Conservation (phyloP, 2,329 filamentous ascomycete genomes). For the Verticillium isaacii region DNA sequence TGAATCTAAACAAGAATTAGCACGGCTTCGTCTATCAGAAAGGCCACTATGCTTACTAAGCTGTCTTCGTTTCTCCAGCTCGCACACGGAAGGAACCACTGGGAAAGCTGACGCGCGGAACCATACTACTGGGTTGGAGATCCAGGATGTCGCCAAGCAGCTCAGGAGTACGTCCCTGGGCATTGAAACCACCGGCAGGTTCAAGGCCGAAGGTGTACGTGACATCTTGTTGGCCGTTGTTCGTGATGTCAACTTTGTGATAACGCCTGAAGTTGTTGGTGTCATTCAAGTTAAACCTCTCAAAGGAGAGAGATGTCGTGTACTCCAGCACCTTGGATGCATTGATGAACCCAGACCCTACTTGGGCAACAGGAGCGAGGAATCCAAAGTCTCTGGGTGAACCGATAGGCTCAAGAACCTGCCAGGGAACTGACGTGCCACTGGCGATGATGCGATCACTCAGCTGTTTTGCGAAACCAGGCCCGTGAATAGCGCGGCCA, state of each 20-base stretch:
- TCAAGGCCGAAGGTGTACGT: conserved; percentile 25
- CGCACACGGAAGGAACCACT: conserved; percentile 2
- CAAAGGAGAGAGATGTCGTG: conserved; percentile 28
- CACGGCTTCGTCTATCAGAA: not conserved
- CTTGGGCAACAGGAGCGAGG: conserved; percentile 28
- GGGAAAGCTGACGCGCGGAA: conserved; percentile 1
- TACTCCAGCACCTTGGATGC: conserved; percentile 35
- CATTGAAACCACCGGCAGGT: conserved; percentile 30
- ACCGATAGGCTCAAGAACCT: conserved; percentile 14
- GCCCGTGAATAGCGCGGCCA: conserved; percentile 24
- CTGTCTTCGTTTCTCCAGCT: conserved; percentile 8
- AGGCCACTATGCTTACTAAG: conserved; percentile 2
- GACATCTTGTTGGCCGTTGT: conserved; percentile 25
- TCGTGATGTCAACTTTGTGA: conserved; percentile 24
- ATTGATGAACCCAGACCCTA: conserved; percentile 35
- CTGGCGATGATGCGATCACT: conserved; percentile 26
- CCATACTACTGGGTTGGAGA: conserved; percentile 2
- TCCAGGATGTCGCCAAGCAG: conserved; percentile 6
- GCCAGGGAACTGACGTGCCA: conserved; percentile 23
- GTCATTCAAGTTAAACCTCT: conserved; percentile 38
- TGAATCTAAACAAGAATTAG: conserved; percentile 12
- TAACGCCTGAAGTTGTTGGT: conserved; percentile 29
- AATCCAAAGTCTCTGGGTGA: conserved; percentile 14
- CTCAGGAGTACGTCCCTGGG: conserved; percentile 14
- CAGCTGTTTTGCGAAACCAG: conserved; percentile 22